Conservation (phyloP, 306 rosid species). For the Pueraria montana region DNA sequence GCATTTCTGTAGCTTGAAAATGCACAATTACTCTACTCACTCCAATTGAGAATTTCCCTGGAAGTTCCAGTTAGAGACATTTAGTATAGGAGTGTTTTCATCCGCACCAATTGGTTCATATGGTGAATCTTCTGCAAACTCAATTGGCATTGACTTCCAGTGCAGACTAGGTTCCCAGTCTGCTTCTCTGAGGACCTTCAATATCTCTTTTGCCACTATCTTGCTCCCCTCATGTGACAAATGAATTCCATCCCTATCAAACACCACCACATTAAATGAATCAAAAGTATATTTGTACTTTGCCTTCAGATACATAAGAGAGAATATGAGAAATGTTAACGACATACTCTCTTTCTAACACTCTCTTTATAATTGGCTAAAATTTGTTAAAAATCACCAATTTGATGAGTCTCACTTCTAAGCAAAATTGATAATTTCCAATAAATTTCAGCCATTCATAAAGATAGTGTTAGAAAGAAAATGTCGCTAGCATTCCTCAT, state of each 20-base stretch:
- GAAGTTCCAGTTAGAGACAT: conserved; percentile 30
- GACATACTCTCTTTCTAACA: no score
- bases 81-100: conserved; percentile 50
- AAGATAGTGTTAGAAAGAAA: no score
- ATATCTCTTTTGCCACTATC: conserved; percentile 73
- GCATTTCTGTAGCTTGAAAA: conserved; percentile 7
- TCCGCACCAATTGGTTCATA: conserved; percentile 51
- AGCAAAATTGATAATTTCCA: no score
- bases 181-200: conserved; percentile 66
- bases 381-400: no score
- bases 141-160: conserved; percentile 68
- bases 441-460: no score
- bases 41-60: not conserved
- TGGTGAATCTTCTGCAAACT: conserved; percentile 66
- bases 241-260: conserved; percentile 84
- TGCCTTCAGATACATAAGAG: not conserved
- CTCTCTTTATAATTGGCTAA: no score
- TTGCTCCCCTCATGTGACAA: conserved; percentile 73
- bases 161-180: conserved; percentile 78
- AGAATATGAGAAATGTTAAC: no score
- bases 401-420: no score
- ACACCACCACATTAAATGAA: not conserved
- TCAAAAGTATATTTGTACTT: not conserved
- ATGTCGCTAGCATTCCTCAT: no score
- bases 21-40: not conserved